Evolutionary conservation across 352 stramenopile species (phyloP).

Genomic region (Phytopythium litorale): DNA sequence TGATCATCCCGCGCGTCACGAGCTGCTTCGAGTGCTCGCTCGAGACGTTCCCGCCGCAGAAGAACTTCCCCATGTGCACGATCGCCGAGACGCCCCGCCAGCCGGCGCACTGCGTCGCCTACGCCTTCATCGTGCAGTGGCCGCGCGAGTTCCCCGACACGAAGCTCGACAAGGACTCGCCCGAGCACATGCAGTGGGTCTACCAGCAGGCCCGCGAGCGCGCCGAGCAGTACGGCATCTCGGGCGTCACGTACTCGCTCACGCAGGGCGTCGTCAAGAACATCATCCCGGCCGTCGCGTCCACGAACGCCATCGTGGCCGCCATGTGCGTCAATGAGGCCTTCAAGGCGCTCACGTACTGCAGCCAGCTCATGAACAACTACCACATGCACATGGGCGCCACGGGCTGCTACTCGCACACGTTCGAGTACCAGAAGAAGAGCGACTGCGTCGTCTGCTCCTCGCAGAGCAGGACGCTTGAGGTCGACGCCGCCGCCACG

Average conservation of each 20-base stretch:
- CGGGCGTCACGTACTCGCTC: slow-evolving; percentile 95
- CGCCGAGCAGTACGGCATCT: slow-evolving; percentile 93
- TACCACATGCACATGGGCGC: slow-evolving; percentile 99
- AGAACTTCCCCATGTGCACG: slow-evolving; percentile 98
- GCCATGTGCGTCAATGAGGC: slow-evolving; percentile 96
- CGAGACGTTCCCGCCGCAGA: slow-evolving; percentile 95
- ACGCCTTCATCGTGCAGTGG: slow-evolving; percentile 96
- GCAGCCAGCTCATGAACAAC: slow-evolving; percentile 95
- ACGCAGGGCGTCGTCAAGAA: slow-evolving; percentile 98
- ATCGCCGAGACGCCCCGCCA: slow-evolving; percentile 95
- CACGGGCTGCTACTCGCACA: slow-evolving; percentile 94
- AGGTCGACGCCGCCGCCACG: slow-evolving; percentile 39
- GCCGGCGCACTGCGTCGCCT: slow-evolving; percentile 97
- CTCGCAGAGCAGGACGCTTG: slow-evolving; percentile 57
- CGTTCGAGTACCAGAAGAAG: slow-evolving; percentile 96
- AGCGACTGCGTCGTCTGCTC: slow-evolving; percentile 84
- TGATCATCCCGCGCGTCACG: slow-evolving; percentile 97
- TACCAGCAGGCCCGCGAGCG: slow-evolving; percentile 90
- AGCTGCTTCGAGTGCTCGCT: slow-evolving; percentile 99
- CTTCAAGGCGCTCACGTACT: slow-evolving; percentile 96
- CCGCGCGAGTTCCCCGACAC: slow-evolving; percentile 92
- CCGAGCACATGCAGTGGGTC: slow-evolving; percentile 97
- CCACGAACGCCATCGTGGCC: slow-evolving; percentile 95
- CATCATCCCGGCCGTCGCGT: slow-evolving; percentile 97
- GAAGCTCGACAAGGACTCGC: slow-evolving; percentile 96